Evolutionary conservation across 805 yeast genomes (phyloP).

Genomic region (Candida awuae): DNA sequence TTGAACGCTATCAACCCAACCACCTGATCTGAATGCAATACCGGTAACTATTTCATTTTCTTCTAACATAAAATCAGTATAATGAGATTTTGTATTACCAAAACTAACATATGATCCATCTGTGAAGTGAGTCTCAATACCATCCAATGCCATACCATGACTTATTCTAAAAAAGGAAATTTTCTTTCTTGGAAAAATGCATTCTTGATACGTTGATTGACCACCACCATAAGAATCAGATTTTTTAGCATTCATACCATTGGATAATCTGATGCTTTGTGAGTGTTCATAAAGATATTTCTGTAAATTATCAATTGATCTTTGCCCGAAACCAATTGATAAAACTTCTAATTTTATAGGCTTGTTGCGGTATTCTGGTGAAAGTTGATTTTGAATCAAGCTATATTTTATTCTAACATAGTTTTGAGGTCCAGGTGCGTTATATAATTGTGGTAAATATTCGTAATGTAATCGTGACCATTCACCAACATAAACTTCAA

Average conservation of each 20-base stretch:
- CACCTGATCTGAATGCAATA: conserved; percentile 63
- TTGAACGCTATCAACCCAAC: conserved; percentile 86
- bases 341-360: conserved; percentile 46
- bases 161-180: conserved; percentile 53
- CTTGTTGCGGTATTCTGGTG: conserved; percentile 27
- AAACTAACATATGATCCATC: conserved; percentile 25
- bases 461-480: conserved; percentile 52
- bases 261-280: conserved; percentile 14
- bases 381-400: conserved; percentile 34
- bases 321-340: conserved; percentile 53
- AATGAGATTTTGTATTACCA: conserved; percentile 48
- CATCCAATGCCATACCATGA: conserved; percentile 77
- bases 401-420: conserved; percentile 42
- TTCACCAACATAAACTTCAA: conserved; percentile 64
- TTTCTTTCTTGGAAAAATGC: conserved; percentile 14
- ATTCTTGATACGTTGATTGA: conserved; percentile 8
- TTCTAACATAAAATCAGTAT: conserved; percentile 47
- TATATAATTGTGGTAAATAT: conserved; percentile 45
- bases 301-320: conserved; percentile 42
- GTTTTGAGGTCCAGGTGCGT: conserved; percentile 55
- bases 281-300: conserved; percentile 22
- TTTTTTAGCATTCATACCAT: conserved; percentile 13
- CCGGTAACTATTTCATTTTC: conserved; percentile 54
- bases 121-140: conserved; percentile 49
- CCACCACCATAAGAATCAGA: conserved; percentile 25